phyloP scores from a whole-genome alignment of 768 basidiomycete species.

The Lactifluus volemus region DNA sequence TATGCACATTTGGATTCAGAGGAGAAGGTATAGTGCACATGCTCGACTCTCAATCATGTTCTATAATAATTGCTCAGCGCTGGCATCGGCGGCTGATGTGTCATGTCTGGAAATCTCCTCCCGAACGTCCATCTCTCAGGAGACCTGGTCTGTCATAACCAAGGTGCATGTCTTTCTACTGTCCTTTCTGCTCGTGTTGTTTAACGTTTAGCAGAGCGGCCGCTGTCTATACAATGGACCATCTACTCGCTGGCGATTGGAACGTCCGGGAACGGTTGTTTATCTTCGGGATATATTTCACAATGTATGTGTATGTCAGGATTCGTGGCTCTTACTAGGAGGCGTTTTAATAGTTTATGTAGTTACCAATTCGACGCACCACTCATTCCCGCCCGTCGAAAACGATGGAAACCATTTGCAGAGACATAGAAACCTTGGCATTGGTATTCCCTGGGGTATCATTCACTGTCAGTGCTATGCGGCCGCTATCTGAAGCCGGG shows the following conservation, averaged over 20 bases:
- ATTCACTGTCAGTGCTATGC: slow-evolving; percentile 57
- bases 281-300: slow-evolving; percentile 85
- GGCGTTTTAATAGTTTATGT: background rate
- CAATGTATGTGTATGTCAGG: slow-evolving; percentile 59
- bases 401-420: slow-evolving; percentile 59
- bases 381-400: slow-evolving; percentile 54
- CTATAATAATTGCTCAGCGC: slow-evolving; percentile 37
- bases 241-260: slow-evolving; percentile 66
- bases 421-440: slow-evolving; percentile 64
- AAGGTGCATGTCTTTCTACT: slow-evolving; percentile 42
- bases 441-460: slow-evolving; percentile 62
- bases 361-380: slow-evolving; percentile 76
- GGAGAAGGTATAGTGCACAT: slow-evolving; percentile 69
- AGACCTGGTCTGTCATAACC: slow-evolving; percentile 69
- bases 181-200: background rate
- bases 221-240: slow-evolving; percentile 60
- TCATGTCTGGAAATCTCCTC: slow-evolving; percentile 77
- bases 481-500: slow-evolving; percentile 30
- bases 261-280: slow-evolving; percentile 70
- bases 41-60: background rate
- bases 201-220: slow-evolving; percentile 42
- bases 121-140: slow-evolving; percentile 49
- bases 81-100: slow-evolving; percentile 77
- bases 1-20: slow-evolving; percentile 79
- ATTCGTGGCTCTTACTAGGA: background rate